Evolutionary conservation across 192 early-diverging fungal species (phyloP).

Genomic region (Thamnidium elegans): DNA sequence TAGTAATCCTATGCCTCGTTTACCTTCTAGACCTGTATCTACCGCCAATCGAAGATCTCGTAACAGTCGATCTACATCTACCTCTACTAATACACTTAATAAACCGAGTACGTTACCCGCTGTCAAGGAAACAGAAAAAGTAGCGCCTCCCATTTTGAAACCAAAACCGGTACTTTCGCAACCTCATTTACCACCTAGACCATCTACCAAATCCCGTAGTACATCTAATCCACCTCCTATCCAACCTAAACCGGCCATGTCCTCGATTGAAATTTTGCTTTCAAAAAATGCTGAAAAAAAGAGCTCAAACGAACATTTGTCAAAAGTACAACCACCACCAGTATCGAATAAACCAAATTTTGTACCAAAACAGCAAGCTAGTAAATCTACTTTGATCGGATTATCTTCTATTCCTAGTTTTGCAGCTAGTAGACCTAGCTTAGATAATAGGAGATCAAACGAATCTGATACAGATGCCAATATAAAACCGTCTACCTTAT

Average conservation of each 20-base stretch:
- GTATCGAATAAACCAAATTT: neutral
- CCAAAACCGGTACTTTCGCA: slow-evolving; percentile 3
- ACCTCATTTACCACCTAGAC: slow-evolving; percentile 9
- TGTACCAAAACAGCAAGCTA: neutral
- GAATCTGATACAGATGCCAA: neutral
- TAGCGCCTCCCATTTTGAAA: slow-evolving; percentile 13
- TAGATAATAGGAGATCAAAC: neutral
- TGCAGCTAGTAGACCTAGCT: neutral
- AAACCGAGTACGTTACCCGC: neutral
- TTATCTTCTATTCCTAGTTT: no score
- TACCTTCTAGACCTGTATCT: slow-evolving; percentile 26
- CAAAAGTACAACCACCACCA: neutral
- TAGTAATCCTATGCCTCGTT: slow-evolving; percentile 22
- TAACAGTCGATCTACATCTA: neutral
- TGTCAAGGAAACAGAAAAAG: slow-evolving; percentile 1
- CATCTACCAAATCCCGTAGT: neutral
- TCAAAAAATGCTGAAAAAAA: no score
- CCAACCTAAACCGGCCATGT: neutral
- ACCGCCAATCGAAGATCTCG: slow-evolving; percentile 16
- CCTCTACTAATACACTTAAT: neutral
- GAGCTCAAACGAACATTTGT: no score
- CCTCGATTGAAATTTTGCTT: no score
- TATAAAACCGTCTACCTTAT: slow-evolving; percentile 9
- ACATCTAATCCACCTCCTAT: neutral
- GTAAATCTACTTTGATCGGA: neutral